A percentile compares a stretch with the other conserved stretches of the same genome.
phyloP scores from a whole-genome alignment of 1,284 basidiomycete genomes.

The Golubevia pallescens region DNA sequence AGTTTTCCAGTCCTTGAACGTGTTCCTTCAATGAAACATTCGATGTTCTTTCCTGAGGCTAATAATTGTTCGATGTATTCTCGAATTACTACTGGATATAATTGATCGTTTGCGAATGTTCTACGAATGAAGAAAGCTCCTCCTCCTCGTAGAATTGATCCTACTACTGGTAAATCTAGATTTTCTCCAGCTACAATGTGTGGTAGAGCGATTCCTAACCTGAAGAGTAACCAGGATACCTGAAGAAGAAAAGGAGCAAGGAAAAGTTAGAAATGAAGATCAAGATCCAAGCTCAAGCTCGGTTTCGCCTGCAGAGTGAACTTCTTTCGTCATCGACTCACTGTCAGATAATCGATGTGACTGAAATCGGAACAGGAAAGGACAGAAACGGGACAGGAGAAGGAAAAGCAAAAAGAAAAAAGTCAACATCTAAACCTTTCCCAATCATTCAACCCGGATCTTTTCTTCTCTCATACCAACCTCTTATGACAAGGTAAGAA shows the following conservation, averaged over 20 bases:
- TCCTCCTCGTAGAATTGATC: conserved; percentile 57
- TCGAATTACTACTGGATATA: conserved; percentile 64
- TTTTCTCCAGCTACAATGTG: conserved; percentile 65
- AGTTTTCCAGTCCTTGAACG: conserved; percentile 65
- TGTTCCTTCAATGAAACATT: conserved; percentile 65
- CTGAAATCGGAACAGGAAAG: too few relatives aligned
- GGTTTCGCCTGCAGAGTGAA: too few relatives aligned
- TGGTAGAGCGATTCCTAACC: conserved; percentile 62
- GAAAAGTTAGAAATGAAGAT: conserved; percentile 29
- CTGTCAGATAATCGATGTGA: conserved; percentile 48
- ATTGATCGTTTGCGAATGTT: conserved; percentile 60
- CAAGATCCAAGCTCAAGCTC: conserved; percentile 17
- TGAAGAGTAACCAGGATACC: conserved; percentile 57
- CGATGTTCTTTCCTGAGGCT: conserved; percentile 59
- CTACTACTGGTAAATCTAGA: conserved; percentile 60
- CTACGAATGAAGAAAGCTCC: conserved; percentile 65
- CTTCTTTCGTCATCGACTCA: background rate
- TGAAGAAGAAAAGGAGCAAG: background rate
- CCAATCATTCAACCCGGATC: too few relatives aligned
- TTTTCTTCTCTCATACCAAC: too few relatives aligned
- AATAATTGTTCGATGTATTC: conserved; percentile 65
- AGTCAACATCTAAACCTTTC: too few relatives aligned
- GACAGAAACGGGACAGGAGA: too few relatives aligned
- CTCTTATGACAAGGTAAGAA: conserved; percentile 65
- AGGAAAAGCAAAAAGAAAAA: too few relatives aligned